phyloP scores from a whole-genome alignment of 148 eudicot genomes.

The Dysphania ambrosioides region DNA sequence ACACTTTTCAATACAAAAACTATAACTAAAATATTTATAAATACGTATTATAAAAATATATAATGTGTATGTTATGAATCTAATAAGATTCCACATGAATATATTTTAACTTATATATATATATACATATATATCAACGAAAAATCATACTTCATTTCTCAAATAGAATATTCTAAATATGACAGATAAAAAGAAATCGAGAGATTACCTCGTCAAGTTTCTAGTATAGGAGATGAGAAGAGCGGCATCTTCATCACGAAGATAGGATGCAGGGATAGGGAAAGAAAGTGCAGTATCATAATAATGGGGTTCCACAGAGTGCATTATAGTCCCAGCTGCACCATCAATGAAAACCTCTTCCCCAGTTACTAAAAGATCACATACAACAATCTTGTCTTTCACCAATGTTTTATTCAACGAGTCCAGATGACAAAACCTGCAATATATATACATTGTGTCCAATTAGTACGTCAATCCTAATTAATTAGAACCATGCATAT shows the following conservation, averaged over 20 bases:
- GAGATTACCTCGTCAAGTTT: slow-evolving; percentile 30
- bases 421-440: slow-evolving; percentile 16
- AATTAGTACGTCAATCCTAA: too few relatives aligned
- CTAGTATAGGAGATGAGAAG: slow-evolving; percentile 24
- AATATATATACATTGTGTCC: slow-evolving; percentile 1
- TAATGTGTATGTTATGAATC: too few relatives aligned
- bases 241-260: slow-evolving; percentile 20
- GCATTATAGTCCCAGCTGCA: slow-evolving; percentile 36
- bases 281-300: background rate
- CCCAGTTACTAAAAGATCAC: slow-evolving; percentile 3
- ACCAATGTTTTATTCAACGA: slow-evolving; percentile 26
- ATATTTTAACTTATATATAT: too few relatives aligned
- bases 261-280: slow-evolving; percentile 32
- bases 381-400: slow-evolving; percentile 29
- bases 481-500: too few relatives aligned
- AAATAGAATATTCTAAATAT: too few relatives aligned
- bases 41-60: too few relatives aligned
- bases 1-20: too few relatives aligned
- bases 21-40: too few relatives aligned
- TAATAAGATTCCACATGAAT: too few relatives aligned
- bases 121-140: too few relatives aligned
- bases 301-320: background rate
- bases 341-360: slow-evolving; percentile 18
- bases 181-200: too few relatives aligned
- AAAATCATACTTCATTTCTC: too few relatives aligned